Conservation (phyloP, 2,329 filamentous ascomycete species). For the Aureobasidium vineae region DNA sequence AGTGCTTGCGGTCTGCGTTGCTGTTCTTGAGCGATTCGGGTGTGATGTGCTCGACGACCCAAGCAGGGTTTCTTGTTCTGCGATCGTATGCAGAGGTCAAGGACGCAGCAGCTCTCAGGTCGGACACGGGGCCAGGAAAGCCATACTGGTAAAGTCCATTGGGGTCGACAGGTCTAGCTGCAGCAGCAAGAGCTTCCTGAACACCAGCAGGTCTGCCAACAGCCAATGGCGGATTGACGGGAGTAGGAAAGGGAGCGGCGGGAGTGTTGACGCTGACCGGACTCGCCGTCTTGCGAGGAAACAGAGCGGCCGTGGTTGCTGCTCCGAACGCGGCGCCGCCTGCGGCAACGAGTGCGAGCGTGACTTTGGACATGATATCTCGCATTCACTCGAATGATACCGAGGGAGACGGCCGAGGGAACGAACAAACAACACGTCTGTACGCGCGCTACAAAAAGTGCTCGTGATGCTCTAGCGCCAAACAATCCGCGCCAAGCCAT, state of each 20-base stretch:
- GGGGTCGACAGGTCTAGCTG: constrained; percentile 46
- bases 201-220: constrained; percentile 27
- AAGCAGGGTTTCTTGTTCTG: constrained; percentile 83
- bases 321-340: constrained; percentile 50
- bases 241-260: constrained; percentile 33
- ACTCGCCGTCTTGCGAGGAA: constrained; percentile 37
- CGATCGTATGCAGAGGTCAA: constrained; percentile 89
- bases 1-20: constrained; percentile 81
- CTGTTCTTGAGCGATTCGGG: constrained; percentile 72
- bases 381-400: constrained; percentile 1
- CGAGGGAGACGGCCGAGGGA: constrained; percentile 5
- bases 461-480: constrained; percentile 24
- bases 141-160: constrained; percentile 58
- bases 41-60: constrained; percentile 94
- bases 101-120: constrained; percentile 72
- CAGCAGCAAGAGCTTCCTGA: constrained; percentile 31
- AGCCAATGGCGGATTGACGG: constrained; percentile 31
- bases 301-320: constrained; percentile 50
- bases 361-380: constrained; percentile 50
- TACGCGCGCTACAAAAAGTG: constrained; percentile 7
- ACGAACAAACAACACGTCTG: not conserved
- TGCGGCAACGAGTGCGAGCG: constrained; percentile 50
- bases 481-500: constrained; percentile 18
- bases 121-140: constrained; percentile 86
- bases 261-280: constrained; percentile 35